These are phyloP conservation scores for Cryptococcus amylolentus DNA, from an alignment of 1,284 basidiomycete species.

Conservation along the genomic window DNA sequence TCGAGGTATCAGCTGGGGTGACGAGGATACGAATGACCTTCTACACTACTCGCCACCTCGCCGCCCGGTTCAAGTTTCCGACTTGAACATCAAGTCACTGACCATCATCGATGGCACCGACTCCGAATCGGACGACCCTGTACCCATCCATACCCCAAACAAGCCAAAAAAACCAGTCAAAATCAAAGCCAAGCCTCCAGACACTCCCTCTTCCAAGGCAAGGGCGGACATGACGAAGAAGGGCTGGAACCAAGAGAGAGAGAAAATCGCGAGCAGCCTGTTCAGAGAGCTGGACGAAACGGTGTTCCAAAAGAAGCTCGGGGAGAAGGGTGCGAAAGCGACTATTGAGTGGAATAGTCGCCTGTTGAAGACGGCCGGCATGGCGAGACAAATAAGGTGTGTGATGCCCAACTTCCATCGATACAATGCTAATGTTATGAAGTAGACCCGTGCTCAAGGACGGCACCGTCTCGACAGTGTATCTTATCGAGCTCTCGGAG, in stretches of 20 bases:
- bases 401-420: slow-evolving; percentile 2
- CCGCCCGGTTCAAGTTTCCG: not conserved
- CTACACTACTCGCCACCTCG: slow-evolving; percentile 24
- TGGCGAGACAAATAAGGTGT: slow-evolving; percentile 29
- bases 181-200: not conserved
- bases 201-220: not conserved
- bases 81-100: not conserved
- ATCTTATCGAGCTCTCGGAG: slow-evolving; percentile 31
- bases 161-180: not conserved
- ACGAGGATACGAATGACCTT: slow-evolving; percentile 8
- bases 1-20: slow-evolving; percentile 4
- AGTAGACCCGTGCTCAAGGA: slow-evolving; percentile 5
- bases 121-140: not conserved
- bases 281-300: slow-evolving; percentile 41
- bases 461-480: slow-evolving; percentile 5
- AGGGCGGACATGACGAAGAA: slow-evolving; percentile 10
- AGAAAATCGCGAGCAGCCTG: slow-evolving; percentile 29
- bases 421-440: slow-evolving; percentile 7
- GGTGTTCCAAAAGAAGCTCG: slow-evolving; percentile 40
- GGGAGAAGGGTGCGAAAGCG: slow-evolving; percentile 19
- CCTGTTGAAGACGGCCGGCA: slow-evolving; percentile 44
- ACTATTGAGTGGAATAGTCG: slow-evolving; percentile 41
- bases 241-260: slow-evolving; percentile 29
- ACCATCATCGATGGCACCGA: not conserved
- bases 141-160: not conserved